These are phyloP conservation scores for Triticum monococcum DNA, from an alignment of 176 grass and related monocot genomes.

Conservation along the genomic window DNA sequence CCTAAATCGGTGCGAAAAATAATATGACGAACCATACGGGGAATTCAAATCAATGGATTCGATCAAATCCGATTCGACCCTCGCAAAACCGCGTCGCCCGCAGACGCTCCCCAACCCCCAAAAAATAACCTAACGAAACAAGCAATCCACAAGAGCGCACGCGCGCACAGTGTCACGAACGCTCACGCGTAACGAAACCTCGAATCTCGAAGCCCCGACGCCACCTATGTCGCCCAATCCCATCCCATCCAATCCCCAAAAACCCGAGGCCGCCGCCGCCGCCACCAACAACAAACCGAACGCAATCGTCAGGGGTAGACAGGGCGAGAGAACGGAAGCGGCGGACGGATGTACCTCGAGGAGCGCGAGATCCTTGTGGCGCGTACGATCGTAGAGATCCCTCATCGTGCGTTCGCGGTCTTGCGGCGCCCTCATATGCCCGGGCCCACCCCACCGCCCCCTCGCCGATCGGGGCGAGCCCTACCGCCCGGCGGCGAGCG, in stretches of 20 bases:
- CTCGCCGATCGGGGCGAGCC: constrained; percentile 39
- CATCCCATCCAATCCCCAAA: background rate
- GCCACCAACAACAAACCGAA: background rate
- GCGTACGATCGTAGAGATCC: constrained; percentile 62
- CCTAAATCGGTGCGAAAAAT: background rate
- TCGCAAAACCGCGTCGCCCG: background rate
- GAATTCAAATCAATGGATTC: constrained; percentile 2
- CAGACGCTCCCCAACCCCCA: background rate
- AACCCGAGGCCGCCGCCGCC: background rate
- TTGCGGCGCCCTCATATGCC: constrained; percentile 50
- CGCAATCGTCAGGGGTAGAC: background rate
- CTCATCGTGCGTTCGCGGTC: constrained; percentile 48
- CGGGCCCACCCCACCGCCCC: background rate
- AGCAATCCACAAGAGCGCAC: constrained; percentile 9
- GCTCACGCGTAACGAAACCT: background rate
- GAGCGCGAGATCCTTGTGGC: constrained; percentile 18
- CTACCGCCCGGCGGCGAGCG: constrained; percentile 30
- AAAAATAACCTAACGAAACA: background rate
- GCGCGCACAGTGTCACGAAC: background rate
- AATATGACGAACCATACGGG: background rate
- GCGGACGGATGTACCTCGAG: constrained; percentile 33
- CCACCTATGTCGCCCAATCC: background rate
- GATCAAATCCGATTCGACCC: constrained; percentile 12
- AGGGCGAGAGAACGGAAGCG: background rate
- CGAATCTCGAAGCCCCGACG: background rate